Conservation (phyloP, 192 early-diverging fungal genomes). For the Entomortierella chlamydospora region DNA sequence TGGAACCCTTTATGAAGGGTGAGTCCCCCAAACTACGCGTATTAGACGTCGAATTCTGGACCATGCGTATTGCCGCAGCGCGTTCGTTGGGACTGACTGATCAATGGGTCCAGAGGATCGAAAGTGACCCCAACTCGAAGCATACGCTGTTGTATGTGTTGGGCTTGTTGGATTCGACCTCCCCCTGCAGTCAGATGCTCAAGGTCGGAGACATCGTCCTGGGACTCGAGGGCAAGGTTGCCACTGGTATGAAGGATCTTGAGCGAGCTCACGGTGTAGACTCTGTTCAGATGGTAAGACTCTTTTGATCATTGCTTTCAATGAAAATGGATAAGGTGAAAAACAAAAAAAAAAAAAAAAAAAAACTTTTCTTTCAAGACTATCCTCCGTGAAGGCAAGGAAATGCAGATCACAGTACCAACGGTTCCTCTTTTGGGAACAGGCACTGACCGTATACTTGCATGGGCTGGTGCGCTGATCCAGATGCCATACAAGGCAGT, state of each 20-base stretch:
- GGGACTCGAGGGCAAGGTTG: slow-evolving; percentile 71
- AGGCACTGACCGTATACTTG: slow-evolving; percentile 74
- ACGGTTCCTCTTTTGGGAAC: slow-evolving; percentile 66
- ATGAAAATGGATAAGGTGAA: too few species aligned
- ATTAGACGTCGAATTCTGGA: slow-evolving; percentile 72
- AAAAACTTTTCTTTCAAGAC: slow-evolving; percentile 33
- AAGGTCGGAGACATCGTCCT: slow-evolving; percentile 77
- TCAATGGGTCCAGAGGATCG: slow-evolving; percentile 68
- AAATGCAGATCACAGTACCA: slow-evolving; percentile 71
- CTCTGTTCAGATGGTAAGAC: slow-evolving; percentile 63
- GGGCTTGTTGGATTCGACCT: slow-evolving; percentile 67
- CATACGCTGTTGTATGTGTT: slow-evolving; percentile 69
- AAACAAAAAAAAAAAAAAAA: not conserved
- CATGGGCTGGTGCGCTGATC: slow-evolving; percentile 88
- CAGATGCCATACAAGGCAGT: slow-evolving; percentile 79
- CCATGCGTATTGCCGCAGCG: slow-evolving; percentile 69
- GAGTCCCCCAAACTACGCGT: slow-evolving; percentile 66
- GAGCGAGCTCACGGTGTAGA: slow-evolving; percentile 60
- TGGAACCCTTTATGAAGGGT: slow-evolving; percentile 61
- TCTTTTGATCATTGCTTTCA: not conserved
- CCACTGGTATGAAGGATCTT: slow-evolving; percentile 71
- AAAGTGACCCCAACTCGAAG: slow-evolving; percentile 59
- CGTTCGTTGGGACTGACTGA: slow-evolving; percentile 70
- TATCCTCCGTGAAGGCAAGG: slow-evolving; percentile 79
- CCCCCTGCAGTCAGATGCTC: slow-evolving; percentile 64